These are phyloP conservation scores for Yarrowia yakushimensis DNA, from an alignment of 805 yeast species.

Conservation along the genomic window DNA sequence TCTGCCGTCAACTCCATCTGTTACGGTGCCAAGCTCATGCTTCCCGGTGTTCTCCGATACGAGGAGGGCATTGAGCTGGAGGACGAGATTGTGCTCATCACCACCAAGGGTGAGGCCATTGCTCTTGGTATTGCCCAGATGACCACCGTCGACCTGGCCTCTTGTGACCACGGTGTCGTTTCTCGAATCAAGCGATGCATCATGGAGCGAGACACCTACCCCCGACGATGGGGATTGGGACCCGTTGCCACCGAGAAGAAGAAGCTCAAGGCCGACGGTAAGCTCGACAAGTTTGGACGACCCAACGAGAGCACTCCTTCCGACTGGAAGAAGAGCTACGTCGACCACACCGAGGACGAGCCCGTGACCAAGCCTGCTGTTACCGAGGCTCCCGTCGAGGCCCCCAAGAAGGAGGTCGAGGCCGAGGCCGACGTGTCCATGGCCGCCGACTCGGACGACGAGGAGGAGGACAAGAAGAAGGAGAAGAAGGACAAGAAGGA, in stretches of 20 bases:
- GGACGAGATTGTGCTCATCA: slow-evolving; percentile 96
- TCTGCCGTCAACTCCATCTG: slow-evolving; percentile 97
- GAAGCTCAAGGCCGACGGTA: slow-evolving; percentile 95
- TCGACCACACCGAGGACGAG: slow-evolving; percentile 48
- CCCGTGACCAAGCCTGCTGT: slow-evolving; percentile 35
- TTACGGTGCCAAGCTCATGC: slow-evolving; percentile 98
- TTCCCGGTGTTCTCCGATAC: slow-evolving; percentile 95
- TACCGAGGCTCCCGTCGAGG: slow-evolving; percentile 25
- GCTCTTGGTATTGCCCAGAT: slow-evolving; percentile 98
- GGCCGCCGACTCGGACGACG: slow-evolving; percentile 31
- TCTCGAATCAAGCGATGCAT: slow-evolving; percentile 98
- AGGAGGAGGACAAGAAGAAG: slow-evolving; percentile 53
- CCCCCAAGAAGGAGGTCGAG: slow-evolving; percentile 40
- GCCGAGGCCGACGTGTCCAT: slow-evolving; percentile 41
- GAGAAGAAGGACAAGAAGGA: slow-evolving; percentile 52
- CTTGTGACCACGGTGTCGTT: slow-evolving; percentile 98
- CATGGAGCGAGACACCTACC: slow-evolving; percentile 98
- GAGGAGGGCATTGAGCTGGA: slow-evolving; percentile 96
- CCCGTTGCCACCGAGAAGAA: slow-evolving; percentile 98
- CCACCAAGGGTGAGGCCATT: slow-evolving; percentile 99
- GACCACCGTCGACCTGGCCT: slow-evolving; percentile 94
- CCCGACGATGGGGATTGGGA: slow-evolving; percentile 99
- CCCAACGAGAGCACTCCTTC: slow-evolving; percentile 90
- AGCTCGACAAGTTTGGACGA: slow-evolving; percentile 94
- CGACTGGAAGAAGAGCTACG: slow-evolving; percentile 83